phyloP scores from a whole-genome alignment of 257 asterid genomes.

The Mitragyna speciosa region DNA sequence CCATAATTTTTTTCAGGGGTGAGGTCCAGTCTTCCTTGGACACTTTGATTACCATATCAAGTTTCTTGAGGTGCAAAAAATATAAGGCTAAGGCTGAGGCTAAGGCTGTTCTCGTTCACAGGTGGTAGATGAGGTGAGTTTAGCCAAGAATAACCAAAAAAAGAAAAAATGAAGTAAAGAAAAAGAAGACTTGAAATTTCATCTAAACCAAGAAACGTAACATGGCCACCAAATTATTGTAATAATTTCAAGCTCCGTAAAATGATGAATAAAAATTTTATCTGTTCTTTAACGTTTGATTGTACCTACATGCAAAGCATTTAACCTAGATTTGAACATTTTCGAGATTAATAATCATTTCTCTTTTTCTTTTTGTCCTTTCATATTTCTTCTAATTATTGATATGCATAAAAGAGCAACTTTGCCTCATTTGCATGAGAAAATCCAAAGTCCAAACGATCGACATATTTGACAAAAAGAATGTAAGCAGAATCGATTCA shows the following conservation, averaged over 20 bases:
- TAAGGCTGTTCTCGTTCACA: neutral
- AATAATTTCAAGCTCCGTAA: neutral
- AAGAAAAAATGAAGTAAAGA: neutral
- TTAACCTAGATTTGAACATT: neutral
- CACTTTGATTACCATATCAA: neutral
- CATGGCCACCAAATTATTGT: neutral
- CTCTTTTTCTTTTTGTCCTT: neutral
- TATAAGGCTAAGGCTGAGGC: neutral
- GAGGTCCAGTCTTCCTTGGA: neutral
- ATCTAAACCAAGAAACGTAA: neutral
- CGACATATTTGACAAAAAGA: neutral
- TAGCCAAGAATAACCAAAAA: neutral
- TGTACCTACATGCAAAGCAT: neutral
- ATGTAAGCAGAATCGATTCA: neutral
- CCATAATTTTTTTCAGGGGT: neutral
- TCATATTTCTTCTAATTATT: no score
- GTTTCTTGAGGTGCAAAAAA: neutral
- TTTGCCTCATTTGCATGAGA: neutral
- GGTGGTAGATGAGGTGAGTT: neutral
- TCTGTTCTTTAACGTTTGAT: neutral
- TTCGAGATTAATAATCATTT: neutral
- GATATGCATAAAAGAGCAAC: neutral
- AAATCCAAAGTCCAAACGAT: neutral
- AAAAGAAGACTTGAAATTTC: neutral
- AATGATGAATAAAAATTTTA: neutral